phyloP scores from a whole-genome alignment of 2,329 filamentous ascomycete genomes.

The Exophiala aquamarina region DNA sequence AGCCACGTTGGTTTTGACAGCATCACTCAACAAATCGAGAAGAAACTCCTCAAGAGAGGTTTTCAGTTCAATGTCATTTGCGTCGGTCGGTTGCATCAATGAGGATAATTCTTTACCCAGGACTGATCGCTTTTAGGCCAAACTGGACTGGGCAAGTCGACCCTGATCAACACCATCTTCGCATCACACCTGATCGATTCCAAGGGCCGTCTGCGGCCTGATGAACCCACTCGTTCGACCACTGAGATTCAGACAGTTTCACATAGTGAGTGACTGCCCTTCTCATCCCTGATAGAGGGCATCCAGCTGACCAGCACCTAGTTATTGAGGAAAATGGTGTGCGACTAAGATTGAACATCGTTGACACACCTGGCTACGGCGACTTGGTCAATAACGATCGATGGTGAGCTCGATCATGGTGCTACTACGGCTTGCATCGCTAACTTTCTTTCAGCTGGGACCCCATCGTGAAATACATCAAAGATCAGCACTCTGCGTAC shows the following conservation, averaged over 20 bases:
- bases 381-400: conserved; percentile 99
- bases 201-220: conserved; percentile 89
- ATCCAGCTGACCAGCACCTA: conserved; percentile 33
- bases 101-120: neutral
- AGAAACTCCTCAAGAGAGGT: conserved; percentile 98
- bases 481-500: conserved; percentile 99
- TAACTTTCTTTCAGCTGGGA: conserved; percentile 67
- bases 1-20: conserved; percentile 99
- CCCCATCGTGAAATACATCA: conserved; percentile 99
- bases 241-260: conserved; percentile 98
- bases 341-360: conserved; percentile 94
- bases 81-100: conserved; percentile 71
- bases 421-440: neutral
- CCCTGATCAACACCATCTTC: conserved; percentile 99
- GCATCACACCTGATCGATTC: conserved; percentile 98
- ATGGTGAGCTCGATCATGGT: conserved; percentile 55
- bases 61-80: conserved; percentile 99
- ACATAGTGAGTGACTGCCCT: conserved; percentile 72
- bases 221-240: conserved; percentile 90
- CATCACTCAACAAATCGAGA: conserved; percentile 99
- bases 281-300: too few species aligned
- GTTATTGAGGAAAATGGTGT: conserved; percentile 99
- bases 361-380: conserved; percentile 97
- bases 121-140: conserved; percentile 63
- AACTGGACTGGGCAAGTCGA: conserved; percentile 98